Conservation (phyloP, 202 grass and related monocot species). For the Tripidium arundinaceum region DNA sequence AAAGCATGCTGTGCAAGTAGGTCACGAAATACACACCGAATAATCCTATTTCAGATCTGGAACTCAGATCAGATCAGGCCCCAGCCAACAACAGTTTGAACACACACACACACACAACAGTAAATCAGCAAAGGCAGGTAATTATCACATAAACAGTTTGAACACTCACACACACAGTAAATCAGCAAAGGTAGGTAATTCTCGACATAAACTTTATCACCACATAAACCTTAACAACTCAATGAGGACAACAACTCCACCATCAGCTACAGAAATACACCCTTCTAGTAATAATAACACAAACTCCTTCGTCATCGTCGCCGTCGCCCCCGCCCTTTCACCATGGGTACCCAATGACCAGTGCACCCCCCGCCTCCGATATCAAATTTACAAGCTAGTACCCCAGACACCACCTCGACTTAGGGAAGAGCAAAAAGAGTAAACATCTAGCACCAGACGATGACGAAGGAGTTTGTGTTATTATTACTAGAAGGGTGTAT, state of each 20-base stretch:
- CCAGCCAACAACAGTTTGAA: background rate
- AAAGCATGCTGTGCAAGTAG: background rate
- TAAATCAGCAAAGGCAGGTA: background rate
- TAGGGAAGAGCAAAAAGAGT: background rate
- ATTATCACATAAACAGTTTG: background rate
- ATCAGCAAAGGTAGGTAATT: background rate
- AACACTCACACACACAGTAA: too few species aligned
- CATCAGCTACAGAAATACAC: constrained; percentile 15
- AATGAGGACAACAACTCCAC: background rate
- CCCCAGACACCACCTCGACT: background rate
- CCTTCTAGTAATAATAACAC: background rate
- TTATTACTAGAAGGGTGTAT: background rate
- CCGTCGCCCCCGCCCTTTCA: too few species aligned
- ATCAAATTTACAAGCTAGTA: constrained; percentile 47
- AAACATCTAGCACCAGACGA: background rate
- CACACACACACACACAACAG: too few species aligned
- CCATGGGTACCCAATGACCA: constrained; percentile 10
- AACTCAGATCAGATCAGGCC: background rate
- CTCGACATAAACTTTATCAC: background rate
- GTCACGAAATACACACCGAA: background rate
- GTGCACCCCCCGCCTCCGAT: constrained; percentile 4
- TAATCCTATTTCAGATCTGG: background rate
- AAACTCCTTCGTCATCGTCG: background rate
- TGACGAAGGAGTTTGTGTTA: background rate
- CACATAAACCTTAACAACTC: background rate